phyloP scores from a whole-genome alignment of 805 yeast genomes.

The Saturnispora zaruensis region DNA sequence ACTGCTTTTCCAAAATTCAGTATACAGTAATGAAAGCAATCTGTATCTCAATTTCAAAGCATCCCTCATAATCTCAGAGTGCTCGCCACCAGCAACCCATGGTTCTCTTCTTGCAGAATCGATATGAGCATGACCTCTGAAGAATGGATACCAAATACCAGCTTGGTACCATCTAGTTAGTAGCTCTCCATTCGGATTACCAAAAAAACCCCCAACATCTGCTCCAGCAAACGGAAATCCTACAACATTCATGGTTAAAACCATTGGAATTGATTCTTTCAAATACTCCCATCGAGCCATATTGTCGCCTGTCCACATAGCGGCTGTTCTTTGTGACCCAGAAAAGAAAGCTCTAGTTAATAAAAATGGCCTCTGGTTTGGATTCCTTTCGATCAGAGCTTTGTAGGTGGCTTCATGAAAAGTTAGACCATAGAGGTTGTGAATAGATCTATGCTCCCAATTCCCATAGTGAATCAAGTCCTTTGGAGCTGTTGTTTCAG shows the following conservation, averaged over 20 bases:
- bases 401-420: constrained; percentile 73
- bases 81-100: constrained; percentile 73
- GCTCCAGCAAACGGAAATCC: constrained; percentile 94
- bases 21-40: constrained; percentile 72
- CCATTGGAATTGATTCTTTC: constrained; percentile 75
- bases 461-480: constrained; percentile 70
- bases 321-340: constrained; percentile 86
- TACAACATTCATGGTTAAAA: constrained; percentile 67
- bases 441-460: constrained; percentile 88
- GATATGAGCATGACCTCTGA: constrained; percentile 94
- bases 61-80: constrained; percentile 54
- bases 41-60: constrained; percentile 68
- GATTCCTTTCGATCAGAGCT: constrained; percentile 46
- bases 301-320: constrained; percentile 98
- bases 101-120: constrained; percentile 93
- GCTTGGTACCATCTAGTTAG: constrained; percentile 92
- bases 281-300: constrained; percentile 88
- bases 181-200: constrained; percentile 75
- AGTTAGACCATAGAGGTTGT: constrained; percentile 74
- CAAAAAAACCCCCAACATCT: constrained; percentile 96
- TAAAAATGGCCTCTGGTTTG: constrained; percentile 68
- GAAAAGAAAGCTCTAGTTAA: constrained; percentile 81
- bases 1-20: constrained; percentile 62
- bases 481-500: constrained; percentile 85
- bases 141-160: constrained; percentile 94